Evolutionary conservation across 164 flowering plant species (phyloP), one percentile per base, ranked within the genome.

Genomic region (Magnolia changhungtana): DNA sequence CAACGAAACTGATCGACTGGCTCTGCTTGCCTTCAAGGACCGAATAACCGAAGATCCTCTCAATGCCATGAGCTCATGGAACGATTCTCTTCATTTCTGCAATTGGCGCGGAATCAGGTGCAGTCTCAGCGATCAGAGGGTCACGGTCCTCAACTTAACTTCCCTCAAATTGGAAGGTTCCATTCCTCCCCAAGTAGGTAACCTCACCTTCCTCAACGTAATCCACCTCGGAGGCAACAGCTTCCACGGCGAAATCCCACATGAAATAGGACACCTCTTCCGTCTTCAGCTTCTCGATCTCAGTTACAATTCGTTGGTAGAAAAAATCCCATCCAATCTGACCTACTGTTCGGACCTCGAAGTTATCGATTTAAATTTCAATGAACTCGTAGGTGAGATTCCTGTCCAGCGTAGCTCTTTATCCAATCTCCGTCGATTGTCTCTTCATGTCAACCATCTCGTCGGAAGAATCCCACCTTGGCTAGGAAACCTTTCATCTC

Each of bases 201-300:
- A 88, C 21, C 85, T 88, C 52, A 79, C 87, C 19, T 86, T 80
- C 73, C 88, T 88, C 1, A n/a, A 11, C 10, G 74, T 75, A 29
- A 80, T 88, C 65, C 63, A 84, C 8, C 81, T 88, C 2, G 79
- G 78, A 51, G 63, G 78, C 59, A 88, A 88, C 77, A 61, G 63
- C 13, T 72, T 88, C 3, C n/a, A 4, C 3, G 88, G 88, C 11
- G 10, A 67, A 16, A 11, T 88, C 71, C 88, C 91, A 0, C 14
- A 49, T 7, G 64, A 82, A 74, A 63, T 87, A 3, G 79, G 83
- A 27, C 75, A 73, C 14, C 86, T 86, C 45, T 67, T 67, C 18
- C 86, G 78, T 1, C 73, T 88, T 71, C 67, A 72, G 73, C 63
- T 58, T 9, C 78, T 88, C 0, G 81, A 85, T 72, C 2, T 86